These are phyloP conservation scores for Suillus subalutaceus DNA, from an alignment of 768 basidiomycete species.

Conservation along the genomic window DNA sequence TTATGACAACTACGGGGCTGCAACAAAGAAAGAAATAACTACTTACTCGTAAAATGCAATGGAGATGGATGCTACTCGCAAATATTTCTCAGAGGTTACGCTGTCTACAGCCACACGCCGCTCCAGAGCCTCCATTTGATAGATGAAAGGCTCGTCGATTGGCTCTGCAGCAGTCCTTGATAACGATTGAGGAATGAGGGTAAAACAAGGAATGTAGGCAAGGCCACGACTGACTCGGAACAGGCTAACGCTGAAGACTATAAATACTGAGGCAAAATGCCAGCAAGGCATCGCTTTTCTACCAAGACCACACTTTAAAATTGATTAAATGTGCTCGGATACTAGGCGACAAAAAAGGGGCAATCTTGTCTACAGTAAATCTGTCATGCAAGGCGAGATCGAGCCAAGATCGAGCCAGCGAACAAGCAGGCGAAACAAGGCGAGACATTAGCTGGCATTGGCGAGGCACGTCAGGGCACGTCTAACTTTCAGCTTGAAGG, in stretches of 20 bases:
- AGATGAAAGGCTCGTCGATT: not conserved
- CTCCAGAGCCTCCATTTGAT: not conserved
- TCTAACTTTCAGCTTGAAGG: not conserved
- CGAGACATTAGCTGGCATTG: not conserved
- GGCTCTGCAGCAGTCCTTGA: not conserved
- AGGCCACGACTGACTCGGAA: not conserved
- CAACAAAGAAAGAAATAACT: not conserved
- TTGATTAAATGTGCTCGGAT: not conserved
- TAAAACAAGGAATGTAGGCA: not conserved
- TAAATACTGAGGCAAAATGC: not conserved
- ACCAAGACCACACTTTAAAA: not conserved
- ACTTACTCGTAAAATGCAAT: conserved; percentile 43
- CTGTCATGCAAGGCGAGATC: not conserved
- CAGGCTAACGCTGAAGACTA: not conserved
- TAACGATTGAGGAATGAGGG: not conserved
- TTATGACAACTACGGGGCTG: not conserved
- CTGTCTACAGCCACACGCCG: not conserved
- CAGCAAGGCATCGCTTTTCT: not conserved
- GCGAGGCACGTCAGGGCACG: not conserved
- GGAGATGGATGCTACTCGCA: conserved; percentile 39
- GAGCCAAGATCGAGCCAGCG: not conserved
- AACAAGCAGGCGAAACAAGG: not conserved
- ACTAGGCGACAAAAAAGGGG: not conserved
- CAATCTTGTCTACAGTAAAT: not conserved
- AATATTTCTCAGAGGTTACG: conserved; percentile 28